These are phyloP conservation scores for Wallacemonas sp. DNA, from an alignment of 208 protist species.

Conservation along the genomic window DNA sequence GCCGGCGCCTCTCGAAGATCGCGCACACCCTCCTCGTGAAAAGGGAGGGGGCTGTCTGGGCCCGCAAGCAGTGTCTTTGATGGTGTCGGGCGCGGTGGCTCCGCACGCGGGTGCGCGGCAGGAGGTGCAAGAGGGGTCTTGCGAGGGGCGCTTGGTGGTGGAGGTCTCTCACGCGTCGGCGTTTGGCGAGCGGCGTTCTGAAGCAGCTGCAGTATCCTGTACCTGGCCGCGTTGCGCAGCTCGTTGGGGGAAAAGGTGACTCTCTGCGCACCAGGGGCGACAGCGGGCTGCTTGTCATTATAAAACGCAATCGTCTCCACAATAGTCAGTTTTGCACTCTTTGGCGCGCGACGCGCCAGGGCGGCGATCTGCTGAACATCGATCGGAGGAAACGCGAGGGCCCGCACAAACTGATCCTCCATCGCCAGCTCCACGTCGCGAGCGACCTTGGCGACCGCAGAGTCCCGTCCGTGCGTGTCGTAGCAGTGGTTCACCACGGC, in stretches of 20 bases:
- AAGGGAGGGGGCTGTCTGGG: background rate
- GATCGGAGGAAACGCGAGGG: slow-evolving; percentile 52
- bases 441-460: slow-evolving; percentile 40
- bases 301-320: slow-evolving; percentile 8
- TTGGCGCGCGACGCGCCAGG: background rate
- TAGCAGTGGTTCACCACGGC: slow-evolving; percentile 84
- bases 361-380: slow-evolving; percentile 13
- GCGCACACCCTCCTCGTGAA: background rate
- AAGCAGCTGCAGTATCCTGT: slow-evolving; percentile 60
- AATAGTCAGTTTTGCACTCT: background rate
- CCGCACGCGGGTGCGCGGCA: background rate
- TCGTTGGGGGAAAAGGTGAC: slow-evolving; percentile 6
- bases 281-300: background rate
- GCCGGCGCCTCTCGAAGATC: slow-evolving; percentile 16
- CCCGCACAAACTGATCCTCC: slow-evolving; percentile 81
- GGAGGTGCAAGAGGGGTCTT: slow-evolving; percentile 20
- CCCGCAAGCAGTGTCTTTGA: slow-evolving; percentile 15
- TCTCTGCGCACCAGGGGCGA: background rate
- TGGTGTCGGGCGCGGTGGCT: slow-evolving; percentile 20
- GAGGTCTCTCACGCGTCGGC: background rate
- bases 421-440: slow-evolving; percentile 69
- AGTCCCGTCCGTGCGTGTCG: slow-evolving; percentile 60
- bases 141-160: slow-evolving; percentile 11
- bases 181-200: slow-evolving; percentile 6
- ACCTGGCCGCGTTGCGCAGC: slow-evolving; percentile 45